Base-by-base conservation (phyloP, 2,329 filamentous ascomycete genomes). In the Penicillium sp. region DNA sequence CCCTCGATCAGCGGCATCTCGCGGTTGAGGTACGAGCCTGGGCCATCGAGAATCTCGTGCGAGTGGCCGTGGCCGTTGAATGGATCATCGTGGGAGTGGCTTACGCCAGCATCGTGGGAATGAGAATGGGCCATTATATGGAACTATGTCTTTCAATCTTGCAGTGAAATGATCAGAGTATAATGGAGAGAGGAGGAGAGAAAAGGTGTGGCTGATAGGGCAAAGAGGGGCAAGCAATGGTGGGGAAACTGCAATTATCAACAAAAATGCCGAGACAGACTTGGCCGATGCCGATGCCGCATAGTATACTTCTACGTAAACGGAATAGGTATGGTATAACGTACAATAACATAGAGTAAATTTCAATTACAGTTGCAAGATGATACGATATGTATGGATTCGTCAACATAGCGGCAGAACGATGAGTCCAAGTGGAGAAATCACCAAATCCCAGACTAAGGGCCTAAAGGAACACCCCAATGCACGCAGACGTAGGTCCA, bases 1-100 rank as follows among this genome's bases (percentile, higher is more conserved):
- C 89, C 89, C 58, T 95, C 87, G 54, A 89, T 81, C 46, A 97
- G 86, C 52, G 91, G 93, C 87, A 95, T 90, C 73, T 97, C 93
- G 13, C 93, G 84, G 41, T 85, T 85, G 26, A 93, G 71, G 67
- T 86, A 97, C 64, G 89, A 95, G 36, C 93, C 93, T 0, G 93
- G 93, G 0, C 91, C 91, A 63, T 93, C 85, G 57, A 96, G 85
- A 62, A 97, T 89, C 76, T 97, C 93, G 69, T 97, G 93, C 1
- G 85, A 87, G 74, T 98, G 93, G 60, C 93, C 93, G 69, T 97
- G 93, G 34, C 76, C 77, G 44, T 77, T 78, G 50, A 78, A 76
- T 52, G 74, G 59, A 44, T 65, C 70, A 57, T 82, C 79, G 67
- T 86, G 82, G 27, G 68, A 63, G 50, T 74, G 71, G 38, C 65